These are phyloP conservation scores for Diaporthe ilicicola DNA, from an alignment of 2,329 filamentous ascomycete genomes.

Conservation along the genomic window DNA sequence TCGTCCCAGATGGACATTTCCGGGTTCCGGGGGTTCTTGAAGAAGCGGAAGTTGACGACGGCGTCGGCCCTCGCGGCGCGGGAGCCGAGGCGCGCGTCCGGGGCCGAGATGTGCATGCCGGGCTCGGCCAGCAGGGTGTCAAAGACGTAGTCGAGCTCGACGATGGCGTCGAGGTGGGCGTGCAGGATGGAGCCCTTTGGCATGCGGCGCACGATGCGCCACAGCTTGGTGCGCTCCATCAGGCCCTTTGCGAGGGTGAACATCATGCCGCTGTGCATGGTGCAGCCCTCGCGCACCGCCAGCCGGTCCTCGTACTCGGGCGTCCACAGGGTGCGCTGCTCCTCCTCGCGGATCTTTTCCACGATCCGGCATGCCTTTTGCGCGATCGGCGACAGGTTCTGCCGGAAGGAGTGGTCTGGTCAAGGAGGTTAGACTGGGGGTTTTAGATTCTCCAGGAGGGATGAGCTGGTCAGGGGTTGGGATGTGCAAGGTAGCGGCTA, in stretches of 20 bases:
- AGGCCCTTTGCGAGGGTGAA: constrained; percentile 85
- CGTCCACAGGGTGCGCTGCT: constrained; percentile 81
- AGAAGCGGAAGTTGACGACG: constrained; percentile 69
- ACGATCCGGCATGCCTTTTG: constrained; percentile 82
- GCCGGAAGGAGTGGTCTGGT: constrained; percentile 74
- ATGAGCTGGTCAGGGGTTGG: neutral
- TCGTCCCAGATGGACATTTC: constrained; percentile 68
- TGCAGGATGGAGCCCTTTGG: constrained; percentile 89
- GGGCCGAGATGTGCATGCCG: constrained; percentile 75
- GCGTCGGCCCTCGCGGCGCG: constrained; percentile 62
- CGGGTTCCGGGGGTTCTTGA: constrained; percentile 49
- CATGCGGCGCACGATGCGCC: constrained; percentile 85
- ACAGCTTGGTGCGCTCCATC: constrained; percentile 86
- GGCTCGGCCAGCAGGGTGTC: constrained; percentile 74
- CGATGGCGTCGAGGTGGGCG: constrained; percentile 90
- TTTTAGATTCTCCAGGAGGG: constrained; percentile 34
- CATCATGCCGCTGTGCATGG: constrained; percentile 90
- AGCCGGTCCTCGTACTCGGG: constrained; percentile 75
- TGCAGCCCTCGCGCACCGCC: constrained; percentile 67
- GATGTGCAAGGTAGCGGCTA: constrained; percentile 37
- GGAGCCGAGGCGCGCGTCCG: constrained; percentile 64
- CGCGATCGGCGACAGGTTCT: constrained; percentile 81
- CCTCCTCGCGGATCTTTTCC: constrained; percentile 78
- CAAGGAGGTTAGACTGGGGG: constrained; percentile 37
- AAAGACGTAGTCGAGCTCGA: constrained; percentile 84